Base-by-base conservation (phyloP, 768 basidiomycete species). In the Coprinopsis strossmayeri region DNA sequence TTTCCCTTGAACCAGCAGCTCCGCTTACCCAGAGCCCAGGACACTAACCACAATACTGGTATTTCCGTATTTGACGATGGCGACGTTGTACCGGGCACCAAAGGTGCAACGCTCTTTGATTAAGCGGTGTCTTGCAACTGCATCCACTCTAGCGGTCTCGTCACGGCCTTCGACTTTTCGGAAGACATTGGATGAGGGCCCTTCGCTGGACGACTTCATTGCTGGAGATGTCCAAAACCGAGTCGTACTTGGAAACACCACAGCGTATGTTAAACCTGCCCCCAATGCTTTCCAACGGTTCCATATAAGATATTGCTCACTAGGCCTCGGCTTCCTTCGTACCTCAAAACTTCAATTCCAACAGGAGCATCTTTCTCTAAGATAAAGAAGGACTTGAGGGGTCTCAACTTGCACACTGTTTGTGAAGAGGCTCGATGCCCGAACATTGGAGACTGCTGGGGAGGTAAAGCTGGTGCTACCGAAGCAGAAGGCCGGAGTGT, bases 381-480 rank as follows among this genome's bases (percentile, higher is more conserved):
- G 60, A 97, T 99, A 55, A 97, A 95, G 77, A 89, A 86, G 56
- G 96, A 99, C 65, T 74, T 99, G 12, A 75, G 96, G 45, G 95
- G 94, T 1, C 77, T 99, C 1, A 80, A 80, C 5, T 71, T 99
- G 41, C 92, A 96, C 60, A 99, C 96, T 0, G 96, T 99, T 1
- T 99, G 96, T 60, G 96, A 99, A 66, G 96, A 99, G 64, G 96
- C 96, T 28, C 78, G 94, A 53, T 99, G 96, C 72, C 96, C 96
- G 0, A 99, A 99, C 60, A 97, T 99, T 48, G 96, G 95, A n/a
- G 95, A 98, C 60, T 99, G 96, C 60, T 99, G 96, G 96, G 92
- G 96, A 34, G 93, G 93, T 7, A 84, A 82, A 58, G 72, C 78
- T 26, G 78, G 73, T 41, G 72, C 65, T 34, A 80, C 77, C 5